These are phyloP conservation scores for Stachybotrys elegans DNA, from an alignment of 2,329 filamentous ascomycete genomes.

Conservation along the genomic window DNA sequence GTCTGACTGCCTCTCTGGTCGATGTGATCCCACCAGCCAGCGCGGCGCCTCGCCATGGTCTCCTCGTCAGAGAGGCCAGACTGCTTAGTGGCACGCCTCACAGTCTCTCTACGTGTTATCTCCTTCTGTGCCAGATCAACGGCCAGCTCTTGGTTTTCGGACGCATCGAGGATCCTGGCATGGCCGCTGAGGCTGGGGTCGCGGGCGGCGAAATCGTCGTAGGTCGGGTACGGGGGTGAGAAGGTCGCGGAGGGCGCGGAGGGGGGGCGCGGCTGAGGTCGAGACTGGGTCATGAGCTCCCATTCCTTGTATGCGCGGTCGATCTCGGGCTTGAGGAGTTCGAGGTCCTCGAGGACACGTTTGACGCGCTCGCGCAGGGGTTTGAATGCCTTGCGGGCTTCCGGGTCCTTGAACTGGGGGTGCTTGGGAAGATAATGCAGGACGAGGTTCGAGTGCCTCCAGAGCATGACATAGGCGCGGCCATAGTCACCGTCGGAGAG, in stretches of 20 bases:
- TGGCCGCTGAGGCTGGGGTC: constrained; percentile 58
- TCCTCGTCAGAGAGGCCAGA: constrained; percentile 53
- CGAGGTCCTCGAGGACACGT: constrained; percentile 63
- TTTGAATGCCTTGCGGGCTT: constrained; percentile 59
- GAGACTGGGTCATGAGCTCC: constrained; percentile 41
- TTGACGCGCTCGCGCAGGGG: constrained; percentile 43
- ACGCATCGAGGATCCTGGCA: constrained; percentile 60
- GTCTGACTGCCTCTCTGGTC: constrained; percentile 12
- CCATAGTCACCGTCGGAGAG: constrained; percentile 80
- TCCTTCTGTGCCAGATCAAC: constrained; percentile 72
- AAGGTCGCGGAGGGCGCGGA: not conserved
- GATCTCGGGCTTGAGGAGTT: constrained; percentile 74
- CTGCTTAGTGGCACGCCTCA: constrained; percentile 51
- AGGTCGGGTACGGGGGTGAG: constrained; percentile 20
- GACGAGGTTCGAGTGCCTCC: constrained; percentile 82
- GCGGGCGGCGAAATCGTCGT: constrained; percentile 43
- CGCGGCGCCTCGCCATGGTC: constrained; percentile 47
- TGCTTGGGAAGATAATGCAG: constrained; percentile 70
- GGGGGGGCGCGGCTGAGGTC: not conserved
- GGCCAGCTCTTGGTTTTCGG: constrained; percentile 68
- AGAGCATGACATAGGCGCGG: constrained; percentile 86
- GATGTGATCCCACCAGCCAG: constrained; percentile 39
- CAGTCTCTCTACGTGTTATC: constrained; percentile 60
- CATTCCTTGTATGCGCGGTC: constrained; percentile 66
- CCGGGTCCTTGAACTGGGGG: constrained; percentile 65